phyloP scores from a whole-genome alignment of 1,139 yeast species.

The Sugiyamaella sp. region DNA sequence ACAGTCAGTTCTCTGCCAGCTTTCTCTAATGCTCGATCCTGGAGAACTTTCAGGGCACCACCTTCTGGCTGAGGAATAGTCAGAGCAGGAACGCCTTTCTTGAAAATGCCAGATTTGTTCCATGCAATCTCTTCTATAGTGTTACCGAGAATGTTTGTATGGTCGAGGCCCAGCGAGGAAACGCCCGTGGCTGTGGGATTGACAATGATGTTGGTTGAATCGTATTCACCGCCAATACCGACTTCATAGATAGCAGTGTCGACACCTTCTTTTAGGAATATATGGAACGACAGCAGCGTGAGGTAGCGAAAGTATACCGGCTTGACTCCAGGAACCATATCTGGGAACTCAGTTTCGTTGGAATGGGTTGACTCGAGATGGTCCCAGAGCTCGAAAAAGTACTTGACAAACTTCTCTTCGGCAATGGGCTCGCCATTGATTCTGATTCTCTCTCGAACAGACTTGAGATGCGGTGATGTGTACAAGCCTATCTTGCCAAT shows the following conservation, averaged over 20 bases:
- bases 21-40: constrained; percentile 69
- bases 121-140: constrained; percentile 91
- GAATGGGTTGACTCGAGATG: constrained; percentile 62
- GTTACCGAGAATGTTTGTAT: constrained; percentile 82
- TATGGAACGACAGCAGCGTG: constrained; percentile 88
- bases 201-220: constrained; percentile 85
- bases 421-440: constrained; percentile 85
- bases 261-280: constrained; percentile 82
- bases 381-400: constrained; percentile 95
- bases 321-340: constrained; percentile 68
- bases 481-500: constrained; percentile 73
- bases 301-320: constrained; percentile 94
- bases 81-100: constrained; percentile 65
- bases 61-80: constrained; percentile 62
- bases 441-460: constrained; percentile 89
- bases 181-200: constrained; percentile 87
- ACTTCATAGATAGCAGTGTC: constrained; percentile 95
- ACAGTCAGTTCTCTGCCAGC: constrained; percentile 50
- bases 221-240: constrained; percentile 97
- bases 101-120: constrained; percentile 96
- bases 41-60: constrained; percentile 50
- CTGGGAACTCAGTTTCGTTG: constrained; percentile 64
- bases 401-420: constrained; percentile 77
- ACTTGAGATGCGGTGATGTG: constrained; percentile 93
- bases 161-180: constrained; percentile 88